A percentile compares a stretch with the other conserved stretches of the same genome.
Evolutionary conservation across 1,284 basidiomycete genomes (phyloP).

Genomic region (Amylostereum chailletii): DNA sequence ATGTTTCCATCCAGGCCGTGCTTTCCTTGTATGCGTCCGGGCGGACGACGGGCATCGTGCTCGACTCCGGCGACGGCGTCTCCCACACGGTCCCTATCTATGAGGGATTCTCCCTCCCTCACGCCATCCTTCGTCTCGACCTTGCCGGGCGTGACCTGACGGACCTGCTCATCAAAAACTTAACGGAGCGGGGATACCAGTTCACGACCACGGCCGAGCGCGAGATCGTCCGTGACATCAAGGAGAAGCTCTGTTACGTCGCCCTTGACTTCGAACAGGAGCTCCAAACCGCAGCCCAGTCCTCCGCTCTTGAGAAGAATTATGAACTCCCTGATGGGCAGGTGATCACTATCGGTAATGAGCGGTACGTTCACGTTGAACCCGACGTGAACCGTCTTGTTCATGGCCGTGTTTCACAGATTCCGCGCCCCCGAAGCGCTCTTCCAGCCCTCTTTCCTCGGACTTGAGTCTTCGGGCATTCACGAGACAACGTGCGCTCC

Average conservation of each 20-base stretch:
- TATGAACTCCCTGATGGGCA: conserved; percentile 97
- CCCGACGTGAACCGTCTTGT: background rate
- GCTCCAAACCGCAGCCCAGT: conserved; percentile 87
- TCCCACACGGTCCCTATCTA: conserved; percentile 92
- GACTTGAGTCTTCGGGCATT: conserved; percentile 89
- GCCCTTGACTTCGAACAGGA: conserved; percentile 97
- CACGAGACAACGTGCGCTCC: conserved; percentile 82
- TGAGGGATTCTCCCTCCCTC: conserved; percentile 92
- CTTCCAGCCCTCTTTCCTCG: conserved; percentile 93
- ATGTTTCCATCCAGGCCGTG: conserved; percentile 90
- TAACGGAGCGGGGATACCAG: conserved; percentile 90
- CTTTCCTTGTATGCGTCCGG: conserved; percentile 90
- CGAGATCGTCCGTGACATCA: conserved; percentile 96
- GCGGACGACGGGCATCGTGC: conserved; percentile 88
- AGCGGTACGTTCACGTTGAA: conserved; percentile 47
- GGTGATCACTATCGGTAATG: conserved; percentile 94
- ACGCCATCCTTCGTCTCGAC: conserved; percentile 92
- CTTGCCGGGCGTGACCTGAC: conserved; percentile 94
- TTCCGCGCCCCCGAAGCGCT: conserved; percentile 97
- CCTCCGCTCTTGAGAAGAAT: conserved; percentile 88
- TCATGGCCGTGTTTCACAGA: conserved; percentile 24
- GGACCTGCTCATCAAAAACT: conserved; percentile 86
- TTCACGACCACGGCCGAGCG: conserved; percentile 93
- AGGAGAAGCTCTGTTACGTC: conserved; percentile 98
- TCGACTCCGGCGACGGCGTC: conserved; percentile 93